Evolutionary conservation across 2,329 filamentous ascomycete species (phyloP), one percentile per base, ranked within the genome.

Genomic region (Grosmannia serpens): DNA sequence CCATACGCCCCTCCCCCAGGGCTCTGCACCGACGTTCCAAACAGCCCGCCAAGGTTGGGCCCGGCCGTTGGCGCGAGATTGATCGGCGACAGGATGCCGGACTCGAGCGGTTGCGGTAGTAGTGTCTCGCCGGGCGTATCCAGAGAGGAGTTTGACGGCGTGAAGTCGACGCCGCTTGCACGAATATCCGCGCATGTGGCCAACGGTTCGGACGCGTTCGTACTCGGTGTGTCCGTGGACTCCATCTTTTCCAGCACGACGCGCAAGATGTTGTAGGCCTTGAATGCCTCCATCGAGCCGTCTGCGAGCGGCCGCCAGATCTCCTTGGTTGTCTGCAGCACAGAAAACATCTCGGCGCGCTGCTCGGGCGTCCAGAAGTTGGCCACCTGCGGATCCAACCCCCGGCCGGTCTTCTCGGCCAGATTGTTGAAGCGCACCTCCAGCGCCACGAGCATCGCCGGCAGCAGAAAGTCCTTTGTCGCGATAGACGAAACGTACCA

Each of bases 221-320:
- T 47, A 11, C 15, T 3, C n/a, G 31, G 33, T 10, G 31, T 17
- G 8, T 35, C 29, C 29, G 51, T 10, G 2, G 54, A 49, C 9
- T 80, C 85, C 57, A 96, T 78, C 70, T 94, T 94, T 35, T 84
- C 79, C 51, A 97, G 74, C 82, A 97, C 91, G 56, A 96, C 84
- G 26, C 84, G 85, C n/a, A 97, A 76, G 27, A 92, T 80, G 49
- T 83, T 84, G 47, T 84, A 84, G 1, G 90, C 92, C 73, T 97
- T 97, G 74, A 86, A 91, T 0, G 91, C 90, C 64, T 97, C 92
- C 74, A 96, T 87, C 1, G 88, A 94, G 27, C 84, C 78, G 58
- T 94, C 86, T 3, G 85, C 82, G 13, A 91, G 76, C 11, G 83
- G 83, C 54, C 87, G 85, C 91, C 91, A 97, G 58, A 97, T 94